These are phyloP conservation scores for Neonectria ditissima DNA, from an alignment of 2,329 filamentous ascomycete genomes.

Conservation along the genomic window DNA sequence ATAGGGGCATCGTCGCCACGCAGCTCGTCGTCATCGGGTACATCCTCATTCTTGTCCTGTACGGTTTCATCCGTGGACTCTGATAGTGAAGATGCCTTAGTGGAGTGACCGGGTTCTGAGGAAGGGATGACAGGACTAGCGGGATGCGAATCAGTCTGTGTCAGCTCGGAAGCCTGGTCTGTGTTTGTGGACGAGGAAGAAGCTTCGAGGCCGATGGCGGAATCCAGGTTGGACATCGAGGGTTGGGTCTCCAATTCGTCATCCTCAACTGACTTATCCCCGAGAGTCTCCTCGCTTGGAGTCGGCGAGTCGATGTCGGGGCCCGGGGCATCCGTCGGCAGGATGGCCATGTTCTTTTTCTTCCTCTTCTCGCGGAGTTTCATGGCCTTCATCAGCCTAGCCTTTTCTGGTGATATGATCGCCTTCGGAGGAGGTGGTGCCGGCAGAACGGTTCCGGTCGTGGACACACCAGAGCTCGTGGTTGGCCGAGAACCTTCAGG, in stretches of 20 bases:
- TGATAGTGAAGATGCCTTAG: constrained; percentile 72
- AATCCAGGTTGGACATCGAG: constrained; percentile 63
- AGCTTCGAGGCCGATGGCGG: constrained; percentile 64
- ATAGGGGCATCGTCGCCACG: constrained; percentile 18
- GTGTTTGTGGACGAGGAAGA: constrained; percentile 55
- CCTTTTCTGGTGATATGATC: constrained; percentile 86
- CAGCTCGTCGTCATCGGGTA: constrained; percentile 34
- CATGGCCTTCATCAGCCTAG: constrained; percentile 92
- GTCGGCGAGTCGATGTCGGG: constrained; percentile 34
- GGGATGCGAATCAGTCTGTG: constrained; percentile 68
- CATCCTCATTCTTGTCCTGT: constrained; percentile 49
- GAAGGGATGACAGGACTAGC: constrained; percentile 64
- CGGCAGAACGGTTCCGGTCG: constrained; percentile 53
- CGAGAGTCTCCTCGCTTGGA: constrained; percentile 40
- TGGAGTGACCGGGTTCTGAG: constrained; percentile 70
- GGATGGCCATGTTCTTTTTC: constrained; percentile 51
- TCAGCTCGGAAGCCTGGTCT: constrained; percentile 62
- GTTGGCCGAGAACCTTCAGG: constrained; percentile 50
- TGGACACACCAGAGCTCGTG: constrained; percentile 60
- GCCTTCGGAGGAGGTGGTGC: constrained; percentile 58
- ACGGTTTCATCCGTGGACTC: constrained; percentile 72
- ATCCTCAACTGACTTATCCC: constrained; percentile 38
- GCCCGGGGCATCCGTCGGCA: constrained; percentile 34
- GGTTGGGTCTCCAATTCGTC: constrained; percentile 43
- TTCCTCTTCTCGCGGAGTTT: constrained; percentile 87